Evolutionary conservation across 352 stramenopile species (phyloP).

Genomic region (Pelagophyceae sp.): DNA sequence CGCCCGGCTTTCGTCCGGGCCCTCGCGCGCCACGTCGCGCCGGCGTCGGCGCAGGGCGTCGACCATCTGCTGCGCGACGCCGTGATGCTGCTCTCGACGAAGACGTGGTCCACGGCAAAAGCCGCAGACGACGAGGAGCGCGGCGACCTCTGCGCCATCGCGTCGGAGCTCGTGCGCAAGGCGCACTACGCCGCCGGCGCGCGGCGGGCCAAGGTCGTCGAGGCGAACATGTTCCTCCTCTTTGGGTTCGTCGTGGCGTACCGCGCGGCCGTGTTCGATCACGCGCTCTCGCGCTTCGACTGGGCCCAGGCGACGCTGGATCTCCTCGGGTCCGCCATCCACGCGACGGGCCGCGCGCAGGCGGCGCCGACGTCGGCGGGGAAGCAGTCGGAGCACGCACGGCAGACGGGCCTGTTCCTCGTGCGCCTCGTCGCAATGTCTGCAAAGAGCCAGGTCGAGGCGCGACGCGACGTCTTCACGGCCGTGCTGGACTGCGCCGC

Average conservation of each 20-base stretch:
- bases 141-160: not conserved
- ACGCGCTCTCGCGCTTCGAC: not conserved
- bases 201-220: not conserved
- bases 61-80: not conserved
- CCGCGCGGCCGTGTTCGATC: not conserved
- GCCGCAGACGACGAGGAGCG: not conserved
- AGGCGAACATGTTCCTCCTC: not conserved
- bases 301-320: not conserved
- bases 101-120: not conserved
- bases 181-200: not conserved
- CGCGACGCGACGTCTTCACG: not conserved
- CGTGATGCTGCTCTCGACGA: not conserved
- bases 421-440: not conserved
- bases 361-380: not conserved
- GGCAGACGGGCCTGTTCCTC: not conserved
- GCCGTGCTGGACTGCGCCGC: not conserved
- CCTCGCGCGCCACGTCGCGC: not conserved
- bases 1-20: not conserved
- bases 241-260: not conserved
- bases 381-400: not conserved
- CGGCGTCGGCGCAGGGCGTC: not conserved
- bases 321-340: not conserved
- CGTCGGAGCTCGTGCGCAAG: not conserved
- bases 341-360: not conserved
- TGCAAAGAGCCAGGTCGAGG: not conserved